Conservation (phyloP, 75 land plant species). For the Picea glauca region DNA sequence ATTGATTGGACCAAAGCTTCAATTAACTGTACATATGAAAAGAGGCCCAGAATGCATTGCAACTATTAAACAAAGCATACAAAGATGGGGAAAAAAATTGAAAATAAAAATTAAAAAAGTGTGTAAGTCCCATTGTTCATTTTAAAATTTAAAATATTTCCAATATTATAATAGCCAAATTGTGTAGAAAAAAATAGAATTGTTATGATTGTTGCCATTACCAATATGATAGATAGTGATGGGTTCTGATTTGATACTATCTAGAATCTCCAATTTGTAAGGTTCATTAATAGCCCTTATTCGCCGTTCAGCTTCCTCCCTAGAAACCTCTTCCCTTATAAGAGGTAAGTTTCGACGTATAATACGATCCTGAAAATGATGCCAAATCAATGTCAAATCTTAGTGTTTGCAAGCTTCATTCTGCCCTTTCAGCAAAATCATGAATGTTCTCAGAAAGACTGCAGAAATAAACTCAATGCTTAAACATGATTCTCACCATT, state of each 20-base stretch:
- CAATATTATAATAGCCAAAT: not conserved
- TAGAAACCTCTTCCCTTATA: slow-evolving; percentile 82
- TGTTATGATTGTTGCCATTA: slow-evolving; percentile 13
- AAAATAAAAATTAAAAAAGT: too few relatives aligned
- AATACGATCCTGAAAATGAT: slow-evolving; percentile 87
- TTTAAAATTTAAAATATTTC: not conserved
- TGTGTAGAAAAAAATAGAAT: not conserved
- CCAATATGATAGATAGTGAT: slow-evolving; percentile 98
- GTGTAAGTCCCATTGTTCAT: not conserved
- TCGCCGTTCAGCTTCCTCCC: slow-evolving; percentile 84
- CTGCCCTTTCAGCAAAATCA: not conserved
- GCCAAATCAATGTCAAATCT: not conserved
- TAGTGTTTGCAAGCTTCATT: not conserved
- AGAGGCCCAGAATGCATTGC: not conserved
- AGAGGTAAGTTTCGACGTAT: slow-evolving; percentile 84
- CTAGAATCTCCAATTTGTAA: slow-evolving; percentile 91
- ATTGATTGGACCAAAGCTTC: not conserved
- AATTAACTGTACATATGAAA: not conserved
- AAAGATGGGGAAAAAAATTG: too few relatives aligned
- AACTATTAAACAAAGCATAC: not conserved
- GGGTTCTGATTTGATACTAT: slow-evolving; percentile 85
- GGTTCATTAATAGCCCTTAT: slow-evolving; percentile 83
- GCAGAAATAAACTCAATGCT: not conserved
- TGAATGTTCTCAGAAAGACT: not conserved
- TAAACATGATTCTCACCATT: slow-evolving; percentile 55